phyloP scores from a whole-genome alignment of 192 early-diverging fungal genomes.

The Coemansia interrupta region DNA sequence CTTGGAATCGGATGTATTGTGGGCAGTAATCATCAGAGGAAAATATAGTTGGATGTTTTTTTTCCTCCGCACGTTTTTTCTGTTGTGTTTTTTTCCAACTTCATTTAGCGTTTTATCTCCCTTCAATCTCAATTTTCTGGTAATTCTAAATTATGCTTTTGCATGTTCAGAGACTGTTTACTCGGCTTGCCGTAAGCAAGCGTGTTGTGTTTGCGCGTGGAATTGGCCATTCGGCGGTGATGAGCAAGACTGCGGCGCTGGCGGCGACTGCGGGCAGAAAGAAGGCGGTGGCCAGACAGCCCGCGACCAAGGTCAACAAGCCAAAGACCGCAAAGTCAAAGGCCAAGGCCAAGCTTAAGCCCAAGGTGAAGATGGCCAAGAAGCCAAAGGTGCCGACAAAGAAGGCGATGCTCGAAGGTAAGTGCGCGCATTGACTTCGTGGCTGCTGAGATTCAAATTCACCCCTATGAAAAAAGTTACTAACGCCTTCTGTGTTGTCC shows the following conservation, averaged over 20 bases:
- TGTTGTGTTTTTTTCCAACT: neutral
- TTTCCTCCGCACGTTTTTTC: neutral
- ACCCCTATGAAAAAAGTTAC: neutral
- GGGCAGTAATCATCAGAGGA: neutral
- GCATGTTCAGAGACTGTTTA: slow-evolving; percentile 8
- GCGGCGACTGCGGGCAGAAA: slow-evolving; percentile 1
- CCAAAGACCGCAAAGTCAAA: neutral
- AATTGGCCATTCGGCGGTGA: neutral
- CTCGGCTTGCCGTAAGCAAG: neutral
- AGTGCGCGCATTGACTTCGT: too few relatives aligned
- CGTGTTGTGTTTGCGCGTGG: neutral
- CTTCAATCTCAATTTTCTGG: neutral
- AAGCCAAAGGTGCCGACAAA: slow-evolving; percentile 16
- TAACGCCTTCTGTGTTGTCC: too few relatives aligned
- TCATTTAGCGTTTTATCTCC: neutral
- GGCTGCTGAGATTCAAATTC: neutral
- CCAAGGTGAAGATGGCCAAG: slow-evolving; percentile 9
- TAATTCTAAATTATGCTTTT: neutral
- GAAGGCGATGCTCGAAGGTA: slow-evolving; percentile 34
- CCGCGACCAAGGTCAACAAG: slow-evolving; percentile 3
- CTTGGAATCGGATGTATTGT: too few relatives aligned
- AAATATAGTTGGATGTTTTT: neutral
- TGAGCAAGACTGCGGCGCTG: slow-evolving; percentile 7
- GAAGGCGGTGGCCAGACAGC: neutral
- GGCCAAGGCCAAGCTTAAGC: too few relatives aligned